phyloP scores from a whole-genome alignment of 2,329 filamentous ascomycete species.

The Xylariomycetidae sp. region DNA sequence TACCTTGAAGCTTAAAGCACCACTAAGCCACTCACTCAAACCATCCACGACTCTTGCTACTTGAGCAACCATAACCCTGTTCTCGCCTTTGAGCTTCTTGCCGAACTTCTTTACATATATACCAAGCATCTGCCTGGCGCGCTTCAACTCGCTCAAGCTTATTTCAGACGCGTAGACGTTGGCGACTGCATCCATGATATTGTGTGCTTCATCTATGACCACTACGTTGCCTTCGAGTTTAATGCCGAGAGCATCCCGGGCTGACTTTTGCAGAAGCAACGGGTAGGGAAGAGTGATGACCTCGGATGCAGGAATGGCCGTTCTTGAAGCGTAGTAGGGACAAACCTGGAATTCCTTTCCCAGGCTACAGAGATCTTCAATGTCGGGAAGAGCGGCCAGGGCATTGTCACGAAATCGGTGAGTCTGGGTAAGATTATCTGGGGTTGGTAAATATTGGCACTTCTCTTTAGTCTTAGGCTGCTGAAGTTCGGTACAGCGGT shows the following conservation, averaged over 20 bases:
- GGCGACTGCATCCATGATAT: constrained; percentile 91
- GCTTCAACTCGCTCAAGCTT: constrained; percentile 65
- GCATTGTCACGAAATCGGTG: constrained; percentile 82
- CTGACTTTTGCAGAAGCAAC: constrained; percentile 78
- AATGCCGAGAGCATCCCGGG: constrained; percentile 81
- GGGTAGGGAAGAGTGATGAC: constrained; percentile 93
- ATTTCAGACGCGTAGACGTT: constrained; percentile 80
- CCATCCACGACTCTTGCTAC: constrained; percentile 80
- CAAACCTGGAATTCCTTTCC: constrained; percentile 79
- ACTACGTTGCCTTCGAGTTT: constrained; percentile 83
- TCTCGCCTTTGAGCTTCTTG: constrained; percentile 83
- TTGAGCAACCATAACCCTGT: constrained; percentile 86
- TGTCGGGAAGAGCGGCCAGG: constrained; percentile 81
- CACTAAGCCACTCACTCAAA: constrained; percentile 63
- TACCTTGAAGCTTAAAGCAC: constrained; percentile 45
- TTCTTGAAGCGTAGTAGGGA: constrained; percentile 92
- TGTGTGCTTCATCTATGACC: constrained; percentile 97
- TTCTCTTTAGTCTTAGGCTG: constrained; percentile 63
- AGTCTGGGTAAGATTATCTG: constrained; percentile 66
- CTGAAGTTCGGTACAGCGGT: constrained; percentile 86
- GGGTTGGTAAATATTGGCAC: constrained; percentile 74
- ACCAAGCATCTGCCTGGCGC: constrained; percentile 70
- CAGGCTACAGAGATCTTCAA: constrained; percentile 79
- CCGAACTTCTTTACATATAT: constrained; percentile 84
- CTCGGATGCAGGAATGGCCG: constrained; percentile 77